Base-by-base conservation (phyloP, 1,284 basidiomycete genomes). In the Cutaneotrichosporon sp. region DNA sequence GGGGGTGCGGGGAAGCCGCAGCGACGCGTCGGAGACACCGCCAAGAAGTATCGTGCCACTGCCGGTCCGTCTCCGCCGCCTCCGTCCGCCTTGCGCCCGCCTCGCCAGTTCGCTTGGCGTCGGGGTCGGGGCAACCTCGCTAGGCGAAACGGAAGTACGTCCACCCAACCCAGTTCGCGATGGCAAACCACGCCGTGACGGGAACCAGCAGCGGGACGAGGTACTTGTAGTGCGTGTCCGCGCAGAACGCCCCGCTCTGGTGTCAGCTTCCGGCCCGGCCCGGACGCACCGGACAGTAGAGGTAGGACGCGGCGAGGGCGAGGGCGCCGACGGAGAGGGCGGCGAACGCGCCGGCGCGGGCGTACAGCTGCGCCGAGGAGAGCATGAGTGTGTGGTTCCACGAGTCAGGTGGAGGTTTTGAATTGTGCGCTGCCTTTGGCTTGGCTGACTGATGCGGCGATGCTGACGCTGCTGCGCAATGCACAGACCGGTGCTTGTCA, bases 141-240 rank as follows among this genome's bases (percentile, higher is more conserved):
- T 53, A 63, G 2, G 91, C 91, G 77, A 92, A 92, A 50, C 89
- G 86, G 77, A 91, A 95, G 77, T 91, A 95, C 76, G 94, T 91
- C 92, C 92, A 95, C 50, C 92, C 92, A 42, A 93, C 91, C 94
- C 94, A 97, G 72, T 97, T 97, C 46, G 92, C 91, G 72, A 97
- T 97, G 56, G 92, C 89, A 76, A 92, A 94, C 79, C 91, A 93
- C 34, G 89, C 83, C 16, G 83, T 86, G 18, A 88, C 88, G 24
- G 94, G 92, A 53, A 97, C 83, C 52, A 94, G 82, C 46, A 95
- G 80, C 14, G 93, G 80, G 14, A 83, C 72, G 67, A 95, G 86
- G 79, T 95, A 95, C 80, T 94, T 94, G 86, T 95, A 95, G 75
- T 95, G 90, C 18, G 82, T 85, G 79, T 95, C 92, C 27, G 77